Percentiles rank a stretch among this genome's conserved stretches.
These are phyloP conservation scores for Aureococcus anophagefferens DNA, from an alignment of 108 stramenopile genomes.

Conservation along the genomic window DNA sequence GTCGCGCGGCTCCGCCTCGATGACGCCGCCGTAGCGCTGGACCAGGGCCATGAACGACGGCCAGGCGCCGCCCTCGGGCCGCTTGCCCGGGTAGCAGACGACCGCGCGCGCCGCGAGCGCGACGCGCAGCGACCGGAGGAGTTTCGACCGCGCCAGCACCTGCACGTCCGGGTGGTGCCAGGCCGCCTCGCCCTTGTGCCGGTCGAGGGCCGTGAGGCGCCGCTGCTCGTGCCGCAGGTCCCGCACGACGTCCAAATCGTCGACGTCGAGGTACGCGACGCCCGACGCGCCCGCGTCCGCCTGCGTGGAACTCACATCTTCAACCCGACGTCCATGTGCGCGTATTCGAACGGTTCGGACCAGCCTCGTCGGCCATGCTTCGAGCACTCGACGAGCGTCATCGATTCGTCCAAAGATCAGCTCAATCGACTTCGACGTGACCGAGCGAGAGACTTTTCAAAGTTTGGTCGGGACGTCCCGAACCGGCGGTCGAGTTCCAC, in stretches of 20 bases:
- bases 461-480: no score
- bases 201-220: conserved; percentile 3
- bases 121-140: conserved; percentile 20
- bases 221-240: conserved; percentile 24
- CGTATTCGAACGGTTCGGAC: no score
- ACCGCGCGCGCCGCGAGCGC: conserved; percentile 6
- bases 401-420: no score
- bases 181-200: neutral
- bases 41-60: conserved; percentile 14
- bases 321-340: no score
- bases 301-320: no score
- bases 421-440: no score
- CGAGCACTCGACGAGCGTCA: no score
- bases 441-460: no score
- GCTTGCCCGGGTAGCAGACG: neutral
- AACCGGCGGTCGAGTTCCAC: no score
- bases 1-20: conserved; percentile 32
- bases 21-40: conserved; percentile 26
- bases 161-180: conserved; percentile 37
- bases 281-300: conserved; percentile 16
- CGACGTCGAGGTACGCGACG: conserved; percentile 27
- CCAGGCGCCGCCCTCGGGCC: conserved; percentile 18
- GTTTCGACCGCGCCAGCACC: conserved; percentile 24
- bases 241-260: conserved; percentile 14
- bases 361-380: no score